Evolutionary conservation across 208 protist species (phyloP), one percentile per base, ranked within the genome.

Genomic region (Leishmania guyanensis): DNA sequence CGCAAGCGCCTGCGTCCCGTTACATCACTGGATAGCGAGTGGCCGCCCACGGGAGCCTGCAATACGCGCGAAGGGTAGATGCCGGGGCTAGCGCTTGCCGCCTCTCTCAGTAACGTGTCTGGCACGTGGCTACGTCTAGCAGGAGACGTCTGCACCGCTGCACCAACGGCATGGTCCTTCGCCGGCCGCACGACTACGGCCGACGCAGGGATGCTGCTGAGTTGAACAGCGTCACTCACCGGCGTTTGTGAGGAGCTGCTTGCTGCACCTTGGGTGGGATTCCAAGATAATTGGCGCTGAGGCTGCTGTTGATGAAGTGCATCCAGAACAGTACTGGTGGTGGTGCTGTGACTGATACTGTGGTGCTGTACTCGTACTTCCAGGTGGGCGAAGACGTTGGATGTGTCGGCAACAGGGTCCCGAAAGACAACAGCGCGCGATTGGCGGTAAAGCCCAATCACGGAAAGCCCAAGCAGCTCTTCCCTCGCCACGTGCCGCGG

Each of bases 361-460:
- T 46, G 26, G 39, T 51, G 64, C 22, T 33, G 20, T 16, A 88
- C 29, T 14, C 60, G 77, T 6, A 88, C 36, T 2, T 84, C 78
- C 0, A 94, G 77, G 9, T 88, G 83, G 3, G 82, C 80, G 43
- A 83, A 88, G 1, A 86, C 87, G 84, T 94, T 90, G 72, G 78
- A 84, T 33, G 53, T 58, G 77, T 91, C 86, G 3, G 73, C 75
- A 29, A 97, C 79, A 12, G 92, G 92, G 70, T 97, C 90, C 6
- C 89, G 92, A 29, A 96, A 77, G 33, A 89, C 86, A 16, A 97
- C 66, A 43, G 91, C 86, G n/a, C 94, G 89, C 1, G 84, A 89
- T 78, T 97, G 94, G 39, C 26, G 72, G 73, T 92, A 93, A 36
- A 97, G 83, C 4, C 94, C 94, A 8, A 96, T 85, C 10, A 97